Base-by-base conservation (phyloP, 192 early-diverging fungal genomes). In the Funneliformis geosporum region DNA sequence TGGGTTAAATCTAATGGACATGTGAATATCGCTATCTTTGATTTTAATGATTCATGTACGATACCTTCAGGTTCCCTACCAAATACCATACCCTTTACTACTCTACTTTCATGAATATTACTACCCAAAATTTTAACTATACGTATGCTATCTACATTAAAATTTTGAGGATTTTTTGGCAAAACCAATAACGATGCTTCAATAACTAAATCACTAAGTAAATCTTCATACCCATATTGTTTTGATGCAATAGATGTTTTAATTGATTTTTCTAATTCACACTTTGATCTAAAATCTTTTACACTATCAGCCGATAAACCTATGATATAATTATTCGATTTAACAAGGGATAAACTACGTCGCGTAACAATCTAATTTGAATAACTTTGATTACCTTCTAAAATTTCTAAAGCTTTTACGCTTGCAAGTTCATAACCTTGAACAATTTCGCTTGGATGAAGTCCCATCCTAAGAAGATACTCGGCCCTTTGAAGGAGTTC, bases 41-140 rank as follows among this genome's bases (percentile, higher is more conserved):
- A 96, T 82, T 94, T 92, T 59, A 82, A 86, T n/a, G 90, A 95
- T 46, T 87, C 86, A 12, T 87, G 89, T 64, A 91, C 78, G 46
- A 88, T 84, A 89, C 94, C 93, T 84, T 97, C 97, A 38, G 96
- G 93, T 79, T 95, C 91, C 60, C 95, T 89, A 33, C 96, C 95
- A 88, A 99, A 96, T 38, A 99, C 97, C 97, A 99, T 99, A 76
- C 97, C 97, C 69, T 91, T 91, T 65, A 98, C 90, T 40, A 99
- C 97, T 69, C 84, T 81, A 80, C 95, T 94, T 83, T 99, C 96
- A 78, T 92, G 88, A 84, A 99, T 89, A 65, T 87, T 88, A 68
- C 94, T 94, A 83, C 97, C 97, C 85, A 99, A 89, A 73, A 99
- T 93, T 88, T 99, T 99, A 82, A 99, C 97, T 61, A 99, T 95